Conservation (phyloP, 2,329 filamentous ascomycete species). For the Herpomyces periplanetae region DNA sequence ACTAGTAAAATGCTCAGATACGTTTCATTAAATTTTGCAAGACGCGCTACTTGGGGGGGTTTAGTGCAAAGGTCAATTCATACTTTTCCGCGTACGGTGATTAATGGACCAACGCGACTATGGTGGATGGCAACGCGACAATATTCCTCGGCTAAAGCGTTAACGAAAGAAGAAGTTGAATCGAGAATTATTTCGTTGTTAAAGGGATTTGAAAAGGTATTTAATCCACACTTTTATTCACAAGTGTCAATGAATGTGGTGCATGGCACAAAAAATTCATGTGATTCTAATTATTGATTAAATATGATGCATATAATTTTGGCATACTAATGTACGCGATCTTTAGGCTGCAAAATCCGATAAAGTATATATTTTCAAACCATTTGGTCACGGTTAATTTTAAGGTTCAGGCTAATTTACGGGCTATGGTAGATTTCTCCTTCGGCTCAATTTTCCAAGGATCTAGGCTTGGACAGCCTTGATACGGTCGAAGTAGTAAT, state of each 20-base stretch:
- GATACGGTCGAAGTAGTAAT: conserved; percentile 98
- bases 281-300: conserved; percentile 3
- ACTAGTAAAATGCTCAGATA: conserved; percentile 3
- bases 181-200: conserved; percentile 67
- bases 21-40: too few relatives aligned
- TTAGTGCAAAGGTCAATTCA: conserved; percentile 10
- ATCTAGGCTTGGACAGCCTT: conserved; percentile 80
- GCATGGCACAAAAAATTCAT: conserved; percentile 1
- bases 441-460: conserved; percentile 68
- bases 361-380: too few relatives aligned
- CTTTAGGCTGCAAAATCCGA: too few relatives aligned
- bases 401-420: too few relatives aligned
- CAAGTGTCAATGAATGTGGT: conserved; percentile 4
- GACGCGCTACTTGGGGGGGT: too few relatives aligned
- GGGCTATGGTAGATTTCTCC: conserved; percentile 31
- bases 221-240: conserved; percentile 3
- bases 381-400: too few relatives aligned
- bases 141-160: conserved; percentile 45
- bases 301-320: too few relatives aligned
- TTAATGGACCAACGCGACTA: too few relatives aligned
- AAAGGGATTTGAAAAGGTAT: conserved; percentile 86
- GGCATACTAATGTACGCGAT: too few relatives aligned
- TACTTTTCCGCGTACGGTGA: conserved; percentile 7
- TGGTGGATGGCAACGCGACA: conserved; percentile 31
- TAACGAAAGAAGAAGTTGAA: conserved; percentile 51